A percentile compares a stretch with the other conserved stretches of the same genome.
Conservation (phyloP, 352 stramenopile genomes). For the Phytophthora capsici region DNA sequence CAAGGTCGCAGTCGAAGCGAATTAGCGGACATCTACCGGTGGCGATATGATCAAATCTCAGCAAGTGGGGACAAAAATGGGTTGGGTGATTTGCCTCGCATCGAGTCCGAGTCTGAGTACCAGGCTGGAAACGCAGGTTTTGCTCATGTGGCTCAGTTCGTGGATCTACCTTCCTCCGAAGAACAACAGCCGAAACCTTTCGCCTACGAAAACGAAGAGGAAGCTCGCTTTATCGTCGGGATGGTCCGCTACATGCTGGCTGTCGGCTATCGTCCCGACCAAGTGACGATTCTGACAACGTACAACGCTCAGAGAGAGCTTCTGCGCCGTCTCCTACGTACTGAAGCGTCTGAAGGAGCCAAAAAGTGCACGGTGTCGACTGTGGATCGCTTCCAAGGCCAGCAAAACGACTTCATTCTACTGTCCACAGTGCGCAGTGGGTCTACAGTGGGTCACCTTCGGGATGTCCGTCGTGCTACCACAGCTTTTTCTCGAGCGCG, state of each 20-base stretch:
- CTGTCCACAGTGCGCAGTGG: constrained; percentile 94
- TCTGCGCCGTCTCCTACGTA: constrained; percentile 86
- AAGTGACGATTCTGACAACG: constrained; percentile 95
- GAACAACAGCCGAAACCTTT: constrained; percentile 81
- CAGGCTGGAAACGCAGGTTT: constrained; percentile 91
- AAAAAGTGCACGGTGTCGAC: constrained; percentile 77
- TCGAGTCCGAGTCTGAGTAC: constrained; percentile 32
- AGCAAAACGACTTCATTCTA: constrained; percentile 97
- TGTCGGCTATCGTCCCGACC: constrained; percentile 91
- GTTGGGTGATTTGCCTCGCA: constrained; percentile 37
- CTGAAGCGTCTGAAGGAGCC: constrained; percentile 20
- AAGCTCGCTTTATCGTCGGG: constrained; percentile 94
- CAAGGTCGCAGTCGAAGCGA: constrained; percentile 90
- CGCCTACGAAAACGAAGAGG: constrained; percentile 95
- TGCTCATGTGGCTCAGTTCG: constrained; percentile 88
- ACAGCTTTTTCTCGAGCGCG: constrained; percentile 92
- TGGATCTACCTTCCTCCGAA: constrained; percentile 75
- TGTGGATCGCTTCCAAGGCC: constrained; percentile 96
- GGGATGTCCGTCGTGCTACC: constrained; percentile 92
- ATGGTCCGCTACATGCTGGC: constrained; percentile 94
- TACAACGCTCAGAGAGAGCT: constrained; percentile 96
- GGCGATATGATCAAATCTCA: constrained; percentile 60
- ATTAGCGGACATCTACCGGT: constrained; percentile 90
- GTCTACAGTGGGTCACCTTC: constrained; percentile 84
- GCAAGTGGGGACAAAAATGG: constrained; percentile 13